Conservation (phyloP, 2,329 filamentous ascomycete genomes). For the Fusarium tricinctum region DNA sequence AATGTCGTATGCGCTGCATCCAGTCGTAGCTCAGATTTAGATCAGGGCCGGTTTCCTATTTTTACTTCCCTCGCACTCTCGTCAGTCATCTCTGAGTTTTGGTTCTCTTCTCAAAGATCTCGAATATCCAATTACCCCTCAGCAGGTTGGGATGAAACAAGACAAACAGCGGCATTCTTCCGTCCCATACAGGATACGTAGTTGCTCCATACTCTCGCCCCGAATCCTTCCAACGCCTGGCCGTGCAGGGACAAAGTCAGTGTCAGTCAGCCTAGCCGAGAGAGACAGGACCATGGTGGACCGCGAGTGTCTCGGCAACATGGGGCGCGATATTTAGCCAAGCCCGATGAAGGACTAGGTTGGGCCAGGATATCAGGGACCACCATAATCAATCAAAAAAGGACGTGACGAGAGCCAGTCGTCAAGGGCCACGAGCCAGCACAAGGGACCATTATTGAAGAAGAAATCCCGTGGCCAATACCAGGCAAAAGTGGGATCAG, state of each 20-base stretch:
- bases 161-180: conserved; percentile 18
- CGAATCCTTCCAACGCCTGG: conserved; percentile 32
- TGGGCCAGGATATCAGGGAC: conserved; percentile 2
- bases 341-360: background rate
- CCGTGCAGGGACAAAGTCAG: conserved; percentile 31
- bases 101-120: background rate
- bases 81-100: conserved; percentile 4
- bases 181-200: background rate
- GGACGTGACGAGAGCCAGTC: conserved; percentile 19
- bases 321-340: conserved; percentile 1
- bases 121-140: background rate
- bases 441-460: conserved; percentile 1
- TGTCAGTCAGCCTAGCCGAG: conserved; percentile 24
- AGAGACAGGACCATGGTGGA: conserved; percentile 29
- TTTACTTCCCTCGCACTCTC: conserved; percentile 2
- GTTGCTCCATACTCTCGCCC: conserved; percentile 12
- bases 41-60: background rate
- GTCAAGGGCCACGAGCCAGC: conserved; percentile 10
- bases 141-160: conserved; percentile 1
- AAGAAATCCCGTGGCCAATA: conserved; percentile 18
- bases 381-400: background rate
- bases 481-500: conserved; percentile 10
- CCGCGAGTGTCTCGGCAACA: conserved; percentile 29
- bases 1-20: background rate
- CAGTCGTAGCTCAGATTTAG: conserved; percentile 5